phyloP scores from a whole-genome alignment of 2,329 filamentous ascomycete genomes.

The Trichophyton rubrum region DNA sequence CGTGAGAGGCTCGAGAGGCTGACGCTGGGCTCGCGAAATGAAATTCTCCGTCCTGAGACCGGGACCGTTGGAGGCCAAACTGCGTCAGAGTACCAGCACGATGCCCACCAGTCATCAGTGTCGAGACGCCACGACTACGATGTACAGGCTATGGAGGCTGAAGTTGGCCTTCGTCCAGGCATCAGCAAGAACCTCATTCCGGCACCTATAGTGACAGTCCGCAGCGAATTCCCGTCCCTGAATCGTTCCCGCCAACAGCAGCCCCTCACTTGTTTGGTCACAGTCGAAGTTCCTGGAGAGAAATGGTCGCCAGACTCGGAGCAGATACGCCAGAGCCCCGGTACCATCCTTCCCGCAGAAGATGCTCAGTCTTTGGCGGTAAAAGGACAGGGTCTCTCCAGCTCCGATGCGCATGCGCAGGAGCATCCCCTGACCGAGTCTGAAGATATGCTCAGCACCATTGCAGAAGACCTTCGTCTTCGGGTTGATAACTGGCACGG shows the following conservation, averaged over 20 bases:
- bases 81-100: constrained; percentile 63
- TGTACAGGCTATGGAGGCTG: constrained; percentile 88
- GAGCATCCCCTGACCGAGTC: constrained; percentile 56
- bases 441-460: constrained; percentile 63
- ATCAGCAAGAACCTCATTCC: constrained; percentile 76
- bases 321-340: constrained; percentile 50
- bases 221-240: constrained; percentile 92
- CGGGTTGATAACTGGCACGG: constrained; percentile 99
- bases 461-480: constrained; percentile 69
- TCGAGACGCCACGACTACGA: constrained; percentile 83
- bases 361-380: constrained; percentile 42
- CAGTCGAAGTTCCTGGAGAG: constrained; percentile 81
- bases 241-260: constrained; percentile 88
- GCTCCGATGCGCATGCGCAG: constrained; percentile 14
- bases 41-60: constrained; percentile 67
- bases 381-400: constrained; percentile 19
- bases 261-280: constrained; percentile 83
- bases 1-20: constrained; percentile 37
- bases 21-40: constrained; percentile 26
- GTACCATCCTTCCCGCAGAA: constrained; percentile 36
- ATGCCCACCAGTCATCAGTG: constrained; percentile 35
- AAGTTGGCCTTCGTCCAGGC: constrained; percentile 54
- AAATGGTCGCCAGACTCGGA: constrained; percentile 83
- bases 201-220: constrained; percentile 78
- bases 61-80: constrained; percentile 60